Evolutionary conservation across 257 asterid species (phyloP).

Genomic region (Salvia splendens): DNA sequence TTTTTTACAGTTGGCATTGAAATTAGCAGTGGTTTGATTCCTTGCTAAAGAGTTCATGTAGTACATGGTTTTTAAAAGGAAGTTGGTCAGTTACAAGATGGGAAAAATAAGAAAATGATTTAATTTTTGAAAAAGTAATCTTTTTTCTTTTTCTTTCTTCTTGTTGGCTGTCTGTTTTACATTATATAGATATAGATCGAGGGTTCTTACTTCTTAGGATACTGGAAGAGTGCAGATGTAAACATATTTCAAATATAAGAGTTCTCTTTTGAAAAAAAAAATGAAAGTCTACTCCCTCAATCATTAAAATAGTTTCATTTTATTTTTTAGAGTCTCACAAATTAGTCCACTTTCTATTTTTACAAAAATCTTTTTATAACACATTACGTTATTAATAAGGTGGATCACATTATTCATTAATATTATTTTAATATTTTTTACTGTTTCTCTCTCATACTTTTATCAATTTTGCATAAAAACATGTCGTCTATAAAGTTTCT

Average conservation of each 20-base stretch:
- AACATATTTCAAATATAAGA: not conserved
- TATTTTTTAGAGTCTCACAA: too few relatives aligned
- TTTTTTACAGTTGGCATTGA: slow-evolving; percentile 75
- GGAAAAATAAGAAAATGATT: slow-evolving; percentile 5
- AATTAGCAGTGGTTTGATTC: slow-evolving; percentile 51
- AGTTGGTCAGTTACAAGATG: slow-evolving; percentile 36
- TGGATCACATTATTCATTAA: too few relatives aligned
- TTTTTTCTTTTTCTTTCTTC: not conserved
- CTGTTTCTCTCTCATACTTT: too few relatives aligned
- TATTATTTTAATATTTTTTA: too few relatives aligned
- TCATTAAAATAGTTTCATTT: too few relatives aligned
- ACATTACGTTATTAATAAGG: too few relatives aligned
- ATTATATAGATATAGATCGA: not conserved
- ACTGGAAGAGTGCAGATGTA: not conserved
- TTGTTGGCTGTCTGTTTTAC: not conserved
- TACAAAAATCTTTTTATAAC: too few relatives aligned
- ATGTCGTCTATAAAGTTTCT: too few relatives aligned
- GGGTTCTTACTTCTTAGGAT: slow-evolving; percentile 15
- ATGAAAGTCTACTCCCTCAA: too few relatives aligned
- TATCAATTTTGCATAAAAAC: too few relatives aligned
- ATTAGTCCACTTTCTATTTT: too few relatives aligned
- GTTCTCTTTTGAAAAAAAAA: not conserved
- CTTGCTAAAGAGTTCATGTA: slow-evolving; percentile 27
- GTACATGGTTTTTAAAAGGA: slow-evolving; percentile 38
- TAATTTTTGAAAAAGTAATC: slow-evolving; percentile 7